Percentiles rank a stretch among this genome's conserved stretches.
These are phyloP conservation scores for Stevia rebaudiana DNA, from an alignment of 140 eudicot genomes.

Conservation along the genomic window DNA sequence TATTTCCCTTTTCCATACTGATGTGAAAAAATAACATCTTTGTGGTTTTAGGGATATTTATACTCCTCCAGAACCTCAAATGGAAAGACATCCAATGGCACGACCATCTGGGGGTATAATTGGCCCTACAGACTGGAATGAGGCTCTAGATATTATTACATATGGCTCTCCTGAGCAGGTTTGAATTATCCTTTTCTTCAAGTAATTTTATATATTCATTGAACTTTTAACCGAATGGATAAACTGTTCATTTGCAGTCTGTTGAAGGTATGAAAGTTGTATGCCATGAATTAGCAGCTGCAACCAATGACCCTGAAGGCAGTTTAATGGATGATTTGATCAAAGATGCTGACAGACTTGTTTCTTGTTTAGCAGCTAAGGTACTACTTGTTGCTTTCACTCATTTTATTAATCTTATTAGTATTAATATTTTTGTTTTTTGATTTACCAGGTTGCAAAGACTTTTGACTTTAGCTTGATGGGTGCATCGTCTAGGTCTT, in stretches of 20 bases:
- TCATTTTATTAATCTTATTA: not conserved
- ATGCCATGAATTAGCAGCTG: constrained; percentile 80
- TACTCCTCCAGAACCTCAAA: constrained; percentile 56
- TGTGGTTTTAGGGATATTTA: constrained; percentile 52
- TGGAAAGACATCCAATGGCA: constrained; percentile 61
- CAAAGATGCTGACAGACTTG: constrained; percentile 94
- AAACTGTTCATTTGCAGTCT: constrained; percentile 45
- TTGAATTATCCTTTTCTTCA: constrained; percentile 1
- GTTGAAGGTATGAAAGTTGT: constrained; percentile 99
- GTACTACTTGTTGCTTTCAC: constrained; percentile 30
- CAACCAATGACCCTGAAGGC: constrained; percentile 74
- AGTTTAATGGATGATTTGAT: constrained; percentile 68
- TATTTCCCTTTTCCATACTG: not conserved
- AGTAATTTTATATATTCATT: not conserved
- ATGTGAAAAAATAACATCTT: not conserved
- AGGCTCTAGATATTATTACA: constrained; percentile 80
- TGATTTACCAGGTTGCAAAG: constrained; percentile 65
- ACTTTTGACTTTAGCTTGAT: constrained; percentile 83
- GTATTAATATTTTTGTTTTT: not conserved
- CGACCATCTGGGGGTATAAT: constrained; percentile 45
- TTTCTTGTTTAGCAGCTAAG: constrained; percentile 73
- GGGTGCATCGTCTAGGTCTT: constrained; percentile 92
- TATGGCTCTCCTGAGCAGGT: constrained; percentile 98
- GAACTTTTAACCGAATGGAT: not conserved
- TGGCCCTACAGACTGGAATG: constrained; percentile 96